Percentiles rank a stretch among this genome's conserved stretches.
These are phyloP conservation scores for Kregervanrija delftensis DNA, from an alignment of 805 yeast species.

Conservation along the genomic window DNA sequence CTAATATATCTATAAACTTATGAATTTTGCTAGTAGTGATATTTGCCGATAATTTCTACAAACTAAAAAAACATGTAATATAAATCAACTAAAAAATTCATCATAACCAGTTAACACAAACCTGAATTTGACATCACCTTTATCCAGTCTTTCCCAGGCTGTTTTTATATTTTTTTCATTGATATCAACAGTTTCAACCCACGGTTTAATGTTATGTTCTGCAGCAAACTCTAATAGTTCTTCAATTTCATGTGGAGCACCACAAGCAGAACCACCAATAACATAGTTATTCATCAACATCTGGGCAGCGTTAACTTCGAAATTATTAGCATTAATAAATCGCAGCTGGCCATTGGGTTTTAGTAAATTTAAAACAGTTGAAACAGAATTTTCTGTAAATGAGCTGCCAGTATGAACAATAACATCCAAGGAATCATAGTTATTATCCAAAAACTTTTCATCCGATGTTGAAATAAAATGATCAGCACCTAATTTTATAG, in stretches of 20 bases:
- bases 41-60: no score
- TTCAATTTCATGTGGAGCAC: constrained; percentile 37
- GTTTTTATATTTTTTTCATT: constrained; percentile 33
- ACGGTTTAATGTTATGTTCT: constrained; percentile 37
- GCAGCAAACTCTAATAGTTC: constrained; percentile 42
- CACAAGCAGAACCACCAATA: constrained; percentile 30
- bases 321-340: constrained; percentile 7
- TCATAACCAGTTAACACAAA: constrained; percentile 44
- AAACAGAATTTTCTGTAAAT: constrained; percentile 22
- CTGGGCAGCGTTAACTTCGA: not conserved
- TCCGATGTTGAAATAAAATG: constrained; percentile 48
- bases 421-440: constrained; percentile 34
- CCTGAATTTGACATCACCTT: constrained; percentile 48
- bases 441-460: constrained; percentile 31
- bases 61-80: not conserved
- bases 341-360: constrained; percentile 25
- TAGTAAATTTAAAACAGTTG: constrained; percentile 19
- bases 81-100: constrained; percentile 18
- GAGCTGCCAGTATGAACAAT: constrained; percentile 42
- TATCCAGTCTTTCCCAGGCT: constrained; percentile 39
- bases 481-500: constrained; percentile 45
- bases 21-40: no score
- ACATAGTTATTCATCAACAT: constrained; percentile 1
- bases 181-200: constrained; percentile 45
- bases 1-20: no score